phyloP scores from a whole-genome alignment of 1,139 yeast genomes.

The Suhomyces anneliseae region DNA sequence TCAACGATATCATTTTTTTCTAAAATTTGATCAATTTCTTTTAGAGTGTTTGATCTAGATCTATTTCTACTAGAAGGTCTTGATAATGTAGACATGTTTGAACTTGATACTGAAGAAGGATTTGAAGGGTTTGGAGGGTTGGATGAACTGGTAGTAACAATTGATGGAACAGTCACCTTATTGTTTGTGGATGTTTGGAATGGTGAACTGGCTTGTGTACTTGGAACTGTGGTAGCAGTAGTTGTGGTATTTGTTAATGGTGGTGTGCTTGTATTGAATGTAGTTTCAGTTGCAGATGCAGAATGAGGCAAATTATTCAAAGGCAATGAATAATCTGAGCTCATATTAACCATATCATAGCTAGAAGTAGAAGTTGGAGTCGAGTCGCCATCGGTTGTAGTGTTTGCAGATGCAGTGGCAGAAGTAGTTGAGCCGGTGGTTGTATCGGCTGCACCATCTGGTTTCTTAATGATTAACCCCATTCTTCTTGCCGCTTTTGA shows the following conservation, averaged over 20 bases:
- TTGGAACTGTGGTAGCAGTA: constrained; percentile 18
- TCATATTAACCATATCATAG: constrained; percentile 3
- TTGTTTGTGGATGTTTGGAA: constrained; percentile 6
- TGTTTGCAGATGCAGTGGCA: constrained; percentile 7
- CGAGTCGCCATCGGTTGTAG: constrained; percentile 1
- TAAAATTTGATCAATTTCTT: constrained; percentile 40
- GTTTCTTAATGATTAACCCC: constrained; percentile 62
- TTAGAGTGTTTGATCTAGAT: constrained; percentile 41
- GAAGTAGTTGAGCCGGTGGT: constrained; percentile 2
- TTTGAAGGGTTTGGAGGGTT: not conserved
- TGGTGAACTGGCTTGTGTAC: constrained; percentile 18
- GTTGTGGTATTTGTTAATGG: constrained; percentile 16
- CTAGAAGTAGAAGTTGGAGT: constrained; percentile 1
- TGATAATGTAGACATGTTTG: constrained; percentile 8
- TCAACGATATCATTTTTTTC: constrained; percentile 44
- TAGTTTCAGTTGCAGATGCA: constrained; percentile 28
- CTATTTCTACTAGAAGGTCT: constrained; percentile 17
- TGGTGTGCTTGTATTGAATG: constrained; percentile 23
- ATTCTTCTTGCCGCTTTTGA: constrained; percentile 60
- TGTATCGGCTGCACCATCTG: constrained; percentile 23
- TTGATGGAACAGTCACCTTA: constrained; percentile 2
- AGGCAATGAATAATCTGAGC: constrained; percentile 10
- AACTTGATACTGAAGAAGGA: constrained; percentile 5
- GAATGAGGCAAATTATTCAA: constrained; percentile 16
- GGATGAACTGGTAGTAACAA: constrained; percentile 1